Conservation (phyloP, 1,139 yeast species). For the Blastobotrys raffinosifermentans region DNA sequence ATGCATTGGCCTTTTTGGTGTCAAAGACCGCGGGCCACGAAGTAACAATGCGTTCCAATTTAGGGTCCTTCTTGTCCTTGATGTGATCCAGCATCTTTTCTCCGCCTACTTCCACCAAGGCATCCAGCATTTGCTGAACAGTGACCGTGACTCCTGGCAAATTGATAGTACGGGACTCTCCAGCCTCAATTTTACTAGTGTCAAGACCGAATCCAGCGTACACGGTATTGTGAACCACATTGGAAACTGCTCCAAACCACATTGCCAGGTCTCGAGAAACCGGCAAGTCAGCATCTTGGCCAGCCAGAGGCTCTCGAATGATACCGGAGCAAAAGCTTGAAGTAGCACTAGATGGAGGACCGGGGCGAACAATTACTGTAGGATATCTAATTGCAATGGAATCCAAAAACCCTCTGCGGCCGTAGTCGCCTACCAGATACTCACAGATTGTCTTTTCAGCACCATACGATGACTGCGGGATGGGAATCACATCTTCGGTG, state of each 20-base stretch:
- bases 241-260: conserved; percentile 19
- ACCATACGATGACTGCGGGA: conserved; percentile 24
- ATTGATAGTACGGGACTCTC: conserved; percentile 18
- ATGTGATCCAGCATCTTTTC: conserved; percentile 13
- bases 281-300: conserved; percentile 17
- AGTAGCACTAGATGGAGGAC: conserved; percentile 23
- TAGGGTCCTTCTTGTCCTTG: conserved; percentile 12
- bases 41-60: conserved; percentile 14
- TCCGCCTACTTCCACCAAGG: conserved; percentile 18
- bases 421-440: conserved; percentile 20
- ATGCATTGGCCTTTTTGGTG: conserved; percentile 11
- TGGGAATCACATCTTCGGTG: conserved; percentile 18
- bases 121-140: conserved; percentile 23
- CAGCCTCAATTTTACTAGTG: conserved; percentile 11
- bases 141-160: conserved; percentile 22
- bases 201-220: conserved; percentile 12
- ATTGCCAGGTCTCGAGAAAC: conserved; percentile 15
- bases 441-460: conserved; percentile 22
- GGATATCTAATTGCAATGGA: conserved; percentile 22
- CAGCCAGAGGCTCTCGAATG: conserved; percentile 23
- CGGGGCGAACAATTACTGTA: conserved; percentile 23
- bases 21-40: conserved; percentile 18
- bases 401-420: conserved; percentile 22
- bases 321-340: conserved; percentile 25
- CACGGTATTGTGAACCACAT: conserved; percentile 17